Base-by-base conservation (phyloP, 495 filamentous ascomycete genomes). In the Xylaria curta region DNA sequence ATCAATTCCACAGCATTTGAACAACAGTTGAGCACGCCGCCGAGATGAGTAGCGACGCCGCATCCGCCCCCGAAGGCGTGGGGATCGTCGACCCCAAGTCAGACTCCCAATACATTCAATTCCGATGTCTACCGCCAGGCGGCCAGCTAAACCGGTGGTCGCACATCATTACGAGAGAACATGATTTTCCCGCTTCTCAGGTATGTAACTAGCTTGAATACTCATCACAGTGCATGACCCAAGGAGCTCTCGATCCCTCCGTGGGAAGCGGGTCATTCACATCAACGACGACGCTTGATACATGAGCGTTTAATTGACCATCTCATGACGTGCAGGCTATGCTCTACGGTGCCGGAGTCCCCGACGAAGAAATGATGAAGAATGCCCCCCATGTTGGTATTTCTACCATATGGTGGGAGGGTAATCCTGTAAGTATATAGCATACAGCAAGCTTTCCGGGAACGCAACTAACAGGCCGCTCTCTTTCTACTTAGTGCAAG, bases 361-460 rank as follows among this genome's bases (percentile, higher is more conserved):
- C 94, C 17, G 86, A 94, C 75, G 85, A 89, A 75, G 87, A 95
- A 38, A 87, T 92, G 73, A 97, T 98, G 94, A 93, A 94, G 79
- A 96, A 88, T 66, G 91, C 90, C 65, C 94, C 95, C 8, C 96
- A 99, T 70, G 93, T 99, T 15, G 96, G 96, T 33, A 85, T 90
- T 70, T 92, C 95, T 8, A 93, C 93, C 7, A 94, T 98, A 3
- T 98, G 95, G 95, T 99, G 95, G 94, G 96, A 99, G 81, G 96
- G 96, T 36, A 99, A 99, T 79, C 94, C 96, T 63, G 70, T 72
- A 24, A 68, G 70, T 63, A 33, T 63, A 33, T 12, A 8, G 36
- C 9, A 38, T 44, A 0, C 5, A 1, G 26, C 4, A 1, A 5
- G 12, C 15, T 51, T 13, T 4, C 0, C 0, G 44, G 62, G 15